Evolutionary conservation across 768 basidiomycete genomes (phyloP).

Genomic region (Auricularia auricula-judae): DNA sequence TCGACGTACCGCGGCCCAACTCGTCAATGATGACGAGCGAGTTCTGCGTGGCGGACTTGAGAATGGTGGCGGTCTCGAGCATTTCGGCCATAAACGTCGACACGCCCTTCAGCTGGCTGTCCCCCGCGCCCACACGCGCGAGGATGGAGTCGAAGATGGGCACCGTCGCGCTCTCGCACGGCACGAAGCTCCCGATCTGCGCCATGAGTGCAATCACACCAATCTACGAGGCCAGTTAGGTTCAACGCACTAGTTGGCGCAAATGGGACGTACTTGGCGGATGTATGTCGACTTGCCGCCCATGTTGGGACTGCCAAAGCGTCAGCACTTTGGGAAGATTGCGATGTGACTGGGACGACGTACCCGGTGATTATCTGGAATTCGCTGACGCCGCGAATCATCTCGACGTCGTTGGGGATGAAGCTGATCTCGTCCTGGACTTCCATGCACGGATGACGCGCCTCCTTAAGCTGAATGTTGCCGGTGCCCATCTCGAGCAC

Average conservation of each 20-base stretch:
- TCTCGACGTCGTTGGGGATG: slow-evolving; percentile 91
- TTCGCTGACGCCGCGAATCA: slow-evolving; percentile 84
- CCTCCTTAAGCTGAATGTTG: slow-evolving; percentile 68
- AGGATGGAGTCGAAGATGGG: slow-evolving; percentile 95
- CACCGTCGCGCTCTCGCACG: slow-evolving; percentile 72
- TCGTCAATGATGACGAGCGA: slow-evolving; percentile 97
- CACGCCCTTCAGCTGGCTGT: slow-evolving; percentile 94
- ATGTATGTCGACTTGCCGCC: slow-evolving; percentile 98
- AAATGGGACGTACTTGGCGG: slow-evolving; percentile 47
- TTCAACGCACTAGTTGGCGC: background rate
- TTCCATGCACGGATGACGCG: slow-evolving; percentile 93
- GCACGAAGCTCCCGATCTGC: slow-evolving; percentile 91
- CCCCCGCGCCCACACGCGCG: slow-evolving; percentile 93
- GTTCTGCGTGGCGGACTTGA: slow-evolving; percentile 87
- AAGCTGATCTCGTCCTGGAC: slow-evolving; percentile 93
- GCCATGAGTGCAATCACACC: slow-evolving; percentile 97
- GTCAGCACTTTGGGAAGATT: background rate
- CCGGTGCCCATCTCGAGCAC: slow-evolving; percentile 73
- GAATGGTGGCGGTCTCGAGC: slow-evolving; percentile 94
- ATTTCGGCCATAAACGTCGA: slow-evolving; percentile 99
- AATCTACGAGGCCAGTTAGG: slow-evolving; percentile 32
- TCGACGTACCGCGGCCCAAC: slow-evolving; percentile 91
- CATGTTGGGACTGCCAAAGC: slow-evolving; percentile 85
- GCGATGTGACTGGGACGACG: background rate
- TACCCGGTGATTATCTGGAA: slow-evolving; percentile 86